These are phyloP conservation scores for Leishmania amazonensis DNA, from an alignment of 208 protist genomes.

Conservation along the genomic window DNA sequence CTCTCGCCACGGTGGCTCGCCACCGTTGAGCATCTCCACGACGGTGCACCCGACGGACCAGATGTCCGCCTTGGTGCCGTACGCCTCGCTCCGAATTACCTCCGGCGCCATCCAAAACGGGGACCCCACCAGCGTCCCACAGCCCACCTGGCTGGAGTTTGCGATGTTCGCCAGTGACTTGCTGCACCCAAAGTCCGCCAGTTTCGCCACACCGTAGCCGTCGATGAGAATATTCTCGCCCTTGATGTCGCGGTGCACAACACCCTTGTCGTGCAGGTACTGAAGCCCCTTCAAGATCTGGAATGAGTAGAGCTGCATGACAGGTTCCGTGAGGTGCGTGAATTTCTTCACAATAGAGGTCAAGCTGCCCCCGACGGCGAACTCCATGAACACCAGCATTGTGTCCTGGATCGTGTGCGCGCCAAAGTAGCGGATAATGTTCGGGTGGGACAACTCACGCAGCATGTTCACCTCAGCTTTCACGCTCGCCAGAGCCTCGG, in stretches of 20 bases:
- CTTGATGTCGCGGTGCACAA: constrained; percentile 94
- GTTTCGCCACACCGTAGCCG: constrained; percentile 83
- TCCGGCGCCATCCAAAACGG: constrained; percentile 91
- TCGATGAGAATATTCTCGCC: constrained; percentile 91
- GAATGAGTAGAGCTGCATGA: constrained; percentile 79
- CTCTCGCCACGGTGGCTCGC: constrained; percentile 71
- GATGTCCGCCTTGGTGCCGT: constrained; percentile 90
- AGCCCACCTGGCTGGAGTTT: constrained; percentile 58
- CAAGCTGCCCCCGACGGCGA: constrained; percentile 84
- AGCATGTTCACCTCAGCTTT: constrained; percentile 77
- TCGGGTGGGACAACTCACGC: constrained; percentile 78
- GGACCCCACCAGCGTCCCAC: constrained; percentile 76
- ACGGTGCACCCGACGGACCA: constrained; percentile 94
- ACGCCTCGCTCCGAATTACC: constrained; percentile 82
- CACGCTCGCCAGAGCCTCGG: constrained; percentile 54
- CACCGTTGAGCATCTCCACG: constrained; percentile 92
- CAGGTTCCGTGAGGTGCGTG: constrained; percentile 62
- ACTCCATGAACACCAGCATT: constrained; percentile 93
- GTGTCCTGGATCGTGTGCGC: constrained; percentile 62
- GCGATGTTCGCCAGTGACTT: constrained; percentile 68
- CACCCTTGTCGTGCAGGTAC: constrained; percentile 87
- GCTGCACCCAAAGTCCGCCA: constrained; percentile 91
- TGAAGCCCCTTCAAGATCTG: constrained; percentile 81
- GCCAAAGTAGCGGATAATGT: constrained; percentile 87
- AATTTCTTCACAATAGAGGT: constrained; percentile 82